A percentile compares a stretch with the other conserved stretches of the same genome.
phyloP scores from a whole-genome alignment of 257 asterid genomes.

The Leptodermis oblonga region DNA sequence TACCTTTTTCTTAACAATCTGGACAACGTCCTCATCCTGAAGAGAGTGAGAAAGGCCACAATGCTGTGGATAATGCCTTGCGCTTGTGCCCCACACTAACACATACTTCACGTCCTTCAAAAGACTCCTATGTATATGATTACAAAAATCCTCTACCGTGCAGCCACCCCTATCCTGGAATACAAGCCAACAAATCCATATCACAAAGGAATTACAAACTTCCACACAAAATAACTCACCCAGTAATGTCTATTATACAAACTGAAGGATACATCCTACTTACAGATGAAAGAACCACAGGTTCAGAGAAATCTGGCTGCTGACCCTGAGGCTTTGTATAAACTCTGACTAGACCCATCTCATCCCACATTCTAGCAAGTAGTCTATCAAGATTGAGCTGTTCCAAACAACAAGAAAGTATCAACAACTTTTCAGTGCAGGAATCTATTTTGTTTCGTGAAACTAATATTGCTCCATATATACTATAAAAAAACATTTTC shows the following conservation, averaged over 20 bases:
- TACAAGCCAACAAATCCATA: slow-evolving; percentile 8
- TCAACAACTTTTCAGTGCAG: neutral
- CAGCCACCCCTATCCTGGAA: slow-evolving; percentile 99
- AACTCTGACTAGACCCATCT: slow-evolving; percentile 48
- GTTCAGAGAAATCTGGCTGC: slow-evolving; percentile 96
- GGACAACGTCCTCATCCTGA: slow-evolving; percentile 95
- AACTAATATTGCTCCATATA: neutral
- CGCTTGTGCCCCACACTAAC: slow-evolving; percentile 92
- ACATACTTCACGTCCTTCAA: slow-evolving; percentile 94
- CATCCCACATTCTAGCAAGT: slow-evolving; percentile 26
- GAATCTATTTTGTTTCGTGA: neutral
- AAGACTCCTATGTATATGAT: slow-evolving; percentile 94
- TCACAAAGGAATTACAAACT: neutral
- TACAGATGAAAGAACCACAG: slow-evolving; percentile 93
- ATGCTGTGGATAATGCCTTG: slow-evolving; percentile 96
- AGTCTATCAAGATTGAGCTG: slow-evolving; percentile 59
- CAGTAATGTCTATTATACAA: too few species aligned
- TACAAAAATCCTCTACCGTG: slow-evolving; percentile 88
- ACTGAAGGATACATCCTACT: slow-evolving; percentile 20
- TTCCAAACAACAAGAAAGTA: slow-evolving; percentile 22
- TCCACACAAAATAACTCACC: too few species aligned
- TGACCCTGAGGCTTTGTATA: slow-evolving; percentile 99
- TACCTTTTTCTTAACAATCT: slow-evolving; percentile 98
- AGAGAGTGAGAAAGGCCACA: slow-evolving; percentile 89
- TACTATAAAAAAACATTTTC: neutral